Evolutionary conservation across 306 rosid species (phyloP), one percentile per base, ranked within the genome.

Genomic region (Hippophae rhamnoides): DNA sequence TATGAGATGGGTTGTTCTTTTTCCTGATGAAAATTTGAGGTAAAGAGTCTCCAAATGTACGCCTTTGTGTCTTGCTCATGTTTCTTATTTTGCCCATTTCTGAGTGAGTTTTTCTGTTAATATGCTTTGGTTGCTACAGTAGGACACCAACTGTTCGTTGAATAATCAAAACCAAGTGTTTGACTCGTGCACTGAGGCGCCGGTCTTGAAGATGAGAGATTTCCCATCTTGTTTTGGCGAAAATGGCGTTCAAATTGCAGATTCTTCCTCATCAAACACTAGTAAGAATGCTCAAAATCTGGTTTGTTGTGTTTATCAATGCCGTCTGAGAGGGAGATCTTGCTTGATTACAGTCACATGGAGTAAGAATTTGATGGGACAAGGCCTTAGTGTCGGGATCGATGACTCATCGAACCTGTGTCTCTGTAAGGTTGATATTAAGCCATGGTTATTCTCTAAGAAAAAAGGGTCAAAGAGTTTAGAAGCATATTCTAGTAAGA

Each of bases 201-300:
- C 38, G 48, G 62, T 57, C 54, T 40, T 6, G 70, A 74, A 76
- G 57, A 92, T 92, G 99, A 88, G 84, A 75, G 99, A 92, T 82
- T 92, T 92, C 60, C 96, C 99, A 52, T 85, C 89, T 66, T 92
- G 99, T 72, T 92, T 92, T 72, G 96, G 99, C n/a, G 99, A 92
- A 69, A 88, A 80, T 63, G 99, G 95, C 5, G 97, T 92, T 68
- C 99, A 92, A 65, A 81, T 92, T 26, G 88, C 95, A 0, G 99
- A 92, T 82, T 92, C 87, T 61, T 85, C 98, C 3, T 82, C 96
- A 3, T 90, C 98, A 8, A 81, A 61, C 74, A 45, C 76, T 14
- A 70, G 75, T 54, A 88, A 71, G 66, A 70, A 69, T 68, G 85
- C 90, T 42, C 96, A 92, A 78, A 92, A 92, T 70, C 64, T 80